Evolutionary conservation across 1,139 yeast species (phyloP).

Genomic region (Protomyces pachydermus): DNA sequence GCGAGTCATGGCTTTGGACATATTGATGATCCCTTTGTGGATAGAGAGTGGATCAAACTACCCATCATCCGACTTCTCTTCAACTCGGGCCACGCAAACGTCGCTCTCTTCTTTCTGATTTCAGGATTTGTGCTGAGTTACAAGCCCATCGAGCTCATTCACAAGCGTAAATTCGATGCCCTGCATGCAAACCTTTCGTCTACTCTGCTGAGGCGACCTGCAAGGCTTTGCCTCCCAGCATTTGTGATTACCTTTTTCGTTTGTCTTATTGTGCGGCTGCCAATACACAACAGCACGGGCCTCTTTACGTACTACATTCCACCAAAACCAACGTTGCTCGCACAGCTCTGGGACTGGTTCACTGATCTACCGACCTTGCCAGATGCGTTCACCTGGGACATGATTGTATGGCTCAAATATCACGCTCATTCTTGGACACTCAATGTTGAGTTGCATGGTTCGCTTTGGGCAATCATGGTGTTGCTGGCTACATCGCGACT

Average conservation of each 20-base stretch:
- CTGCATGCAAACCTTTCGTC: constrained; percentile 13
- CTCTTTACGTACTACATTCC: not conserved
- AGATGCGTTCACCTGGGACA: constrained; percentile 18
- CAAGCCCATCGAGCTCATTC: constrained; percentile 15
- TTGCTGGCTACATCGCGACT: constrained; percentile 9
- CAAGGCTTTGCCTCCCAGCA: constrained; percentile 8
- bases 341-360: constrained; percentile 12
- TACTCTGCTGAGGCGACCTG: constrained; percentile 7
- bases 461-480: constrained; percentile 13
- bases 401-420: constrained; percentile 19
- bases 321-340: constrained; percentile 4
- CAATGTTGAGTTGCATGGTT: constrained; percentile 18
- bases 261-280: constrained; percentile 4
- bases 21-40: constrained; percentile 10
- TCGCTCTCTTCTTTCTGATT: constrained; percentile 20
- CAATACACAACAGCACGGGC: not conserved
- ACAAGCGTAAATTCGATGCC: constrained; percentile 6
- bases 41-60: constrained; percentile 5
- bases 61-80: constrained; percentile 13
- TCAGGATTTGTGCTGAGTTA: constrained; percentile 17
- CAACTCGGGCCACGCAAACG: constrained; percentile 21
- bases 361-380: constrained; percentile 5
- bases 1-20: constrained; percentile 18
- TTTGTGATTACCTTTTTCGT: constrained; percentile 19
- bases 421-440: constrained; percentile 24